These are phyloP conservation scores for Mortierella sp. DNA, from an alignment of 371 early-diverging fungal genomes.

Conservation along the genomic window DNA sequence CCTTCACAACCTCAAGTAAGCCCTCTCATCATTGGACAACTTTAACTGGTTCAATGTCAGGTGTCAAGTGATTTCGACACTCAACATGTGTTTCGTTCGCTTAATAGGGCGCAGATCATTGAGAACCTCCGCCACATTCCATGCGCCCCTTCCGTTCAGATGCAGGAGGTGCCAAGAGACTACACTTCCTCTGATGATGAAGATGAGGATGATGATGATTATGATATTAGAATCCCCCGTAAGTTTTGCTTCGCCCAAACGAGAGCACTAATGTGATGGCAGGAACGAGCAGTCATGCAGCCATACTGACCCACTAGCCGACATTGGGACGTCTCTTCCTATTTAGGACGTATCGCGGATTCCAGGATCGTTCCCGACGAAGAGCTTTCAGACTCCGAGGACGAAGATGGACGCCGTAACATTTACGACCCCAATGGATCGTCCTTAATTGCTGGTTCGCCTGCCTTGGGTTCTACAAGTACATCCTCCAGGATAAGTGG, in stretches of 20 bases:
- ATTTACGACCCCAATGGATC: constrained; percentile 41
- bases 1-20: constrained; percentile 84
- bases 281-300: neutral
- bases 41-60: neutral
- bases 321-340: neutral
- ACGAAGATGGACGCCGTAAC: constrained; percentile 60
- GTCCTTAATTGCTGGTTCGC: constrained; percentile 23
- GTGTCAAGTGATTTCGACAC: neutral
- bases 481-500: constrained; percentile 26
- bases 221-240: constrained; percentile 68
- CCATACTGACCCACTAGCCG: neutral
- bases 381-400: constrained; percentile 76
- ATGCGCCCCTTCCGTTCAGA: constrained; percentile 96
- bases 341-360: constrained; percentile 64
- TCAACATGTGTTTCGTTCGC: neutral
- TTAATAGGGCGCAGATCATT: constrained; percentile 68
- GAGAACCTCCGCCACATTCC: constrained; percentile 92
- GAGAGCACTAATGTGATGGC: neutral
- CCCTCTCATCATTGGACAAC: neutral
- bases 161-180: constrained; percentile 76
- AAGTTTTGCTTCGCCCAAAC: constrained; percentile 13
- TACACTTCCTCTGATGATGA: constrained; percentile 58
- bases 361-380: constrained; percentile 63
- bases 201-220: constrained; percentile 55
- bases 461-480: constrained; percentile 13